A percentile compares a stretch with the other conserved stretches of the same genome.
Conservation (phyloP, 306 rosid genomes). For the Chamaecrista fasciculata region DNA sequence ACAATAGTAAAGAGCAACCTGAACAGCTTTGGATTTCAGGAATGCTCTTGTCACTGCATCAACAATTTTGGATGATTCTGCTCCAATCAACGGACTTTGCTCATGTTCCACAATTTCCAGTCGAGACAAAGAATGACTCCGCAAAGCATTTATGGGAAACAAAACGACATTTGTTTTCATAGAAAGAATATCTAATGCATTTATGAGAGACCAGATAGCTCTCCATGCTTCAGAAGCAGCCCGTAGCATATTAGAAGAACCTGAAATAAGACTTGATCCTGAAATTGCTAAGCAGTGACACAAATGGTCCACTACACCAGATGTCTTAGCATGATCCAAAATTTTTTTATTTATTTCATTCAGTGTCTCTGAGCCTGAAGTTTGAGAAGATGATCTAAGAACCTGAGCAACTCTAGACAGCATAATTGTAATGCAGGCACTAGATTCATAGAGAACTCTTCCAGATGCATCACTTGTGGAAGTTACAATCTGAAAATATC, state of each 20-base stretch:
- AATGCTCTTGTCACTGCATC: constrained; percentile 76
- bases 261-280: constrained; percentile 83
- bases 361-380: constrained; percentile 45
- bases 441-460: constrained; percentile 71
- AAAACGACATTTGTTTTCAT: constrained; percentile 46
- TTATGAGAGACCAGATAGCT: constrained; percentile 79
- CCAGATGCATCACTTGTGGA: constrained; percentile 63
- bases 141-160: constrained; percentile 70
- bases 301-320: constrained; percentile 77
- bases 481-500: constrained; percentile 63
- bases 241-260: constrained; percentile 77
- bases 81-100: constrained; percentile 44
- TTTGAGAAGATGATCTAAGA: constrained; percentile 49
- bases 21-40: constrained; percentile 74
- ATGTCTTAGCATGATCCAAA: constrained; percentile 76
- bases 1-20: constrained; percentile 80
- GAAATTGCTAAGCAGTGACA: constrained; percentile 73
- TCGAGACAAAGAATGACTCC: constrained; percentile 50
- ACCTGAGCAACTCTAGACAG: constrained; percentile 67
- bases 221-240: constrained; percentile 89
- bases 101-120: constrained; percentile 51
- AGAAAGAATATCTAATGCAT: constrained; percentile 59
- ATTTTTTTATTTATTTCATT: constrained; percentile 51
- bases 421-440: constrained; percentile 71
- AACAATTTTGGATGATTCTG: constrained; percentile 63